Conservation (phyloP, 2,329 filamentous ascomycete species). For the Alternaria conjuncta region DNA sequence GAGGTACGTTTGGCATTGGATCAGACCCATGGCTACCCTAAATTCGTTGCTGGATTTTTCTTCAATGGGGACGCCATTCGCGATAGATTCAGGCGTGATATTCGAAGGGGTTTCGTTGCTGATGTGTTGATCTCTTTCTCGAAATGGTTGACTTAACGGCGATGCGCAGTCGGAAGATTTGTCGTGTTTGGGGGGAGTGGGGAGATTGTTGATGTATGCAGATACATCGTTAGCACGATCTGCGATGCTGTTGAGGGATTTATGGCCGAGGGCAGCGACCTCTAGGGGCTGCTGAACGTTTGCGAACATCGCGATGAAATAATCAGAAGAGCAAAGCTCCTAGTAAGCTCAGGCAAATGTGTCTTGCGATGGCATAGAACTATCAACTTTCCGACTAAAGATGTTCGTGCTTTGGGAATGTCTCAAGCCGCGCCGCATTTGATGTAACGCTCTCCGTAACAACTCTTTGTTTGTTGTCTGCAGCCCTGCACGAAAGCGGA, state of each 20-base stretch:
- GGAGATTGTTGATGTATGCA: not conserved
- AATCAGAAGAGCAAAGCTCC: not conserved
- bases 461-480: not conserved
- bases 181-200: not conserved
- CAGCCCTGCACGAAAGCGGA: not conserved
- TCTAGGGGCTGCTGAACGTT: not conserved
- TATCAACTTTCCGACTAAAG: not conserved
- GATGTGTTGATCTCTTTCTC: not conserved
- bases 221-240: not conserved
- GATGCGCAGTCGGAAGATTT: not conserved
- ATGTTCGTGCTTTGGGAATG: not conserved
- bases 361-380: not conserved
- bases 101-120: not conserved
- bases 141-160: not conserved
- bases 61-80: not conserved
- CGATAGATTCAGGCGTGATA: not conserved
- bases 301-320: not conserved
- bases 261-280: not conserved
- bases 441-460: not conserved
- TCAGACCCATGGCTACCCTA: constrained; percentile 1
- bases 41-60: not conserved
- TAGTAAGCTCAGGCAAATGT: not conserved
- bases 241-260: not conserved
- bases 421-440: not conserved
- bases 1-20: constrained; percentile 14